Percentiles rank a stretch among this genome's conserved stretches.
Evolutionary conservation across 305 asterid genomes (phyloP).

Genomic region (Fraxinus platypoda): DNA sequence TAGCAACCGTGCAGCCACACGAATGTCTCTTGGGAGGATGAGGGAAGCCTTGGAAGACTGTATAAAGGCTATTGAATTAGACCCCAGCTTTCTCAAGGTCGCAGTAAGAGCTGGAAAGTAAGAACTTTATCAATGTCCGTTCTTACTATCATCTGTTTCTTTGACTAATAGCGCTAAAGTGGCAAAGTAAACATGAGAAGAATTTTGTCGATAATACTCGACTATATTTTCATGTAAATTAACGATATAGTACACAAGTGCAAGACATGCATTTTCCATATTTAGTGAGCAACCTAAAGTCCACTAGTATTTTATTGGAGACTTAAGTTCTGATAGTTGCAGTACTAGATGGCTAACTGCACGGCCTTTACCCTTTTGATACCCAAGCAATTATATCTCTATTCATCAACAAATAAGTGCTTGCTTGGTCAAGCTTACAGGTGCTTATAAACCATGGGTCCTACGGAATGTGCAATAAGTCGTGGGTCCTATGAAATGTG

Average conservation of each 20-base stretch:
- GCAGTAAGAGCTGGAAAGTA: constrained; percentile 88
- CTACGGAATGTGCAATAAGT: not conserved
- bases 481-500: not conserved
- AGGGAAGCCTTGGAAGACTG: constrained; percentile 90
- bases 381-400: not conserved
- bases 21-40: constrained; percentile 82
- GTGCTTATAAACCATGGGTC: not conserved
- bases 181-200: not conserved
- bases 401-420: not conserved
- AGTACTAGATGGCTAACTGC: not conserved
- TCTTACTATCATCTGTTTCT: constrained; percentile 13
- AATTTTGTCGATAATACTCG: not conserved
- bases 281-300: not conserved
- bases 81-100: constrained; percentile 68
- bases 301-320: not conserved
- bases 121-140: constrained; percentile 28
- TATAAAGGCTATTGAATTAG: constrained; percentile 63
- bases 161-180: not conserved
- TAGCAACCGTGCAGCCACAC: constrained; percentile 96
- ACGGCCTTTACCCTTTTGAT: not conserved
- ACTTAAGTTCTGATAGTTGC: not conserved
- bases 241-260: not conserved
- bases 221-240: not conserved
- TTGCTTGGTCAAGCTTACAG: not conserved
- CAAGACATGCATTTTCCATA: not conserved